Evolutionary conservation across 2,329 filamentous ascomycete species (phyloP), one percentile per base, ranked within the genome.

Genomic region (Dothidotthia symphoricarpi): DNA sequence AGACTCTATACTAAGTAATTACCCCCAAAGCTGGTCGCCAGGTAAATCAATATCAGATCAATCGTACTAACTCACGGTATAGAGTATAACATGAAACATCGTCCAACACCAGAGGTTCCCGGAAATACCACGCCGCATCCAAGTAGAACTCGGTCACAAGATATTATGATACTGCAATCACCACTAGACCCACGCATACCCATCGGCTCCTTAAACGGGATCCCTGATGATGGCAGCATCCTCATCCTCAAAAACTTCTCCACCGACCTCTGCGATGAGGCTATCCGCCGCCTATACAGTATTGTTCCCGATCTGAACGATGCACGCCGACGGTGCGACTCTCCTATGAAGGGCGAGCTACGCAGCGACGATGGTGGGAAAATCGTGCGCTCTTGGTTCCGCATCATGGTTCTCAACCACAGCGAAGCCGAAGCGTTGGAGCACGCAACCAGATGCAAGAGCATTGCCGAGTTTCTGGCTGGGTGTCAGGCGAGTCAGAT

Each of bases 391-490:
- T 33, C 56, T 0, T 60, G 57, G 59, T 60, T 63, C 17, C 41
- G 57, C 1, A 61, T 63, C 24, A 61, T 63, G 56, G 36, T 61
- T 2, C 28, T 61, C 1, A 55, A 63, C 25, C 54, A 60, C 11
- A 61, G 59, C 26, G 57, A 61, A 12, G 53, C 55, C 17, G 33
- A 41, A 2, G 35, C 43, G 1, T 26, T 61, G 0, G 53, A 57
- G 26, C 55, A 51, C 28, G 57, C 56, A 1, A 59, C 53, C 3
- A 38, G 47, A 13, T 54, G 54, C 0, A 47, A 39, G n/a, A 36
- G 44, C n/a, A 61, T 62, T 3, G 24, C 48, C 15, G 50, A 53
- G 0, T 62, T 53, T n/a, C 15, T 62, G 1, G 24, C 27, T 2
- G 55, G 56, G 0, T 59, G 56, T n/a, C 38, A 47, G 19, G 54